Percentiles rank a stretch among this genome's conserved stretches.
phyloP scores from a whole-genome alignment of 2,329 filamentous ascomycete genomes.

The Nannizziopsis arthrosporioides region DNA sequence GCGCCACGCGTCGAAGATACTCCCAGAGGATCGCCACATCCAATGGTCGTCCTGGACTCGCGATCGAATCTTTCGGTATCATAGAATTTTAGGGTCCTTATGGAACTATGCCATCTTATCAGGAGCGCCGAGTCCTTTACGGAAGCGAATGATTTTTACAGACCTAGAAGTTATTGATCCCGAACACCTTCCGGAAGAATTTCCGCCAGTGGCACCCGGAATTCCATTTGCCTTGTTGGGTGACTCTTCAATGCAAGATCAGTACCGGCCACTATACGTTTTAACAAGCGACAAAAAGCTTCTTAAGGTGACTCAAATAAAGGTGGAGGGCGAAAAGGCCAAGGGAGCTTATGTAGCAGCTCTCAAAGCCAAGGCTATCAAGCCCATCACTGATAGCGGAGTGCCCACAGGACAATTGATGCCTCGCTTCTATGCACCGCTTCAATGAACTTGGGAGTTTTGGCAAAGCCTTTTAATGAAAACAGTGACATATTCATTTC shows the following conservation, averaged over 20 bases:
- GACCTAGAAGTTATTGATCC: constrained; percentile 26
- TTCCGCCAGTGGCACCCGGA: constrained; percentile 25
- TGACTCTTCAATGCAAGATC: constrained; percentile 6
- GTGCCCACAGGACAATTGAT: constrained; percentile 17
- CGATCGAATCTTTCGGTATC: constrained; percentile 44
- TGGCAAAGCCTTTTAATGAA: background rate
- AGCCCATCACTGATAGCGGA: constrained; percentile 20
- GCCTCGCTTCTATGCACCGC: constrained; percentile 25
- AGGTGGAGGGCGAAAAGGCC: constrained; percentile 30
- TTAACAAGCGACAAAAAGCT: constrained; percentile 29
- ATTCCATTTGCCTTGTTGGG: constrained; percentile 26
- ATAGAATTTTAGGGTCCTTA: constrained; percentile 51
- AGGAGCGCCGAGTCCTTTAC: constrained; percentile 16
- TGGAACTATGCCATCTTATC: constrained; percentile 44
- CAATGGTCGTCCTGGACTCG: constrained; percentile 46
- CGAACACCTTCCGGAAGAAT: constrained; percentile 19
- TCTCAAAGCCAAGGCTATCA: constrained; percentile 31
- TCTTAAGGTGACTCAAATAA: constrained; percentile 29
- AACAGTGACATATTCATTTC: background rate
- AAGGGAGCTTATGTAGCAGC: constrained; percentile 28
- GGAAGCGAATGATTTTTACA: constrained; percentile 30
- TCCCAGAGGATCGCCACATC: constrained; percentile 50
- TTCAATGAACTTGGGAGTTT: constrained; percentile 20
- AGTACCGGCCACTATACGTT: constrained; percentile 25
- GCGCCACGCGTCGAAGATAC: constrained; percentile 61